Evolutionary conservation across 169 alveolate genomes (phyloP), one percentile per base, ranked within the genome.

Genomic region (Plasmodium chabaudi): DNA sequence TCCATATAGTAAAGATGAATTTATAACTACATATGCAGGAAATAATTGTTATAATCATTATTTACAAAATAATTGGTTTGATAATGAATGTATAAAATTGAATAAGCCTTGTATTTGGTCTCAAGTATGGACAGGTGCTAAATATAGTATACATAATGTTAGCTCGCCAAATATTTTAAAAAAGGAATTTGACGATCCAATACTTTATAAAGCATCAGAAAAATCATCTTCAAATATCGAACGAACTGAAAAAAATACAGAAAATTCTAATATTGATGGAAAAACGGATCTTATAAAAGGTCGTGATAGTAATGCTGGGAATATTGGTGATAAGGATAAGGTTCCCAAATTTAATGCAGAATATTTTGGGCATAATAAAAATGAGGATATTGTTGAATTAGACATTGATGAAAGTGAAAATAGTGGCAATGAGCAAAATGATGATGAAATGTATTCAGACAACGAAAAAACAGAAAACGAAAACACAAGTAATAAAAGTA

Each of bases 81-180:
- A 68, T 49, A 84, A 84, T 69, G 91, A 84, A 51, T 84, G 91
- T 23, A 49, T 84, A 23, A 61, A 69, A 61, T 44, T 84, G 27
- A 84, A 84, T 53, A 84, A 69, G 42, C 86, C 91, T 34, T 84
- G 91, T 42, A 84, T 84, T 15, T 84, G 91, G 91, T 84, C 87
- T 46, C 91, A 84, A 51, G 72, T 84, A 0, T 84, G 91, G 91
- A 84, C 91, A 25, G 91, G 91, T 0, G 91, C 91, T 13, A 84
- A 84, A 61, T 84, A 84, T 64, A 84, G 91, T 51, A 84, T 84
- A 17, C 91, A 84, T 55, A 68, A 68, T 46, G 69, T 69, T 13
- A 70, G 70, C 57, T 84, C 91, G 0, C 60, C 72, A 0, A 59
- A 39, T 64, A 69, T 69, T 39, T 59, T 84, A 13, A 84, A 51